Evolutionary conservation across 495 filamentous ascomycete genomes (phyloP).

Genomic region (Tuber melanosporum): DNA sequence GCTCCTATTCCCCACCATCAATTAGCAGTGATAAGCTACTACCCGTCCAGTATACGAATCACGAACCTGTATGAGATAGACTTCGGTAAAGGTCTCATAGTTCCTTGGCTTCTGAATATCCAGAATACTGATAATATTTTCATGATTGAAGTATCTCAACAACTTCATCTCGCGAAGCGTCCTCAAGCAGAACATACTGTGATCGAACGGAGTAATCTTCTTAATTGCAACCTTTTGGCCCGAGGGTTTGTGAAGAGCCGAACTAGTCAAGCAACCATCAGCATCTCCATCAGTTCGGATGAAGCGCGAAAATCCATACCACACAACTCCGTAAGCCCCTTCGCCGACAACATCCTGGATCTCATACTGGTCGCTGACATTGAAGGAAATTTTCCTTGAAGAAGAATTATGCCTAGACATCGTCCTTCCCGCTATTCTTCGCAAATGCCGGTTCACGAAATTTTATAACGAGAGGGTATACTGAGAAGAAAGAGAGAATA

Average conservation of each 20-base stretch:
- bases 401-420: constrained; percentile 38
- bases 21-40: neutral
- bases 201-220: constrained; percentile 98
- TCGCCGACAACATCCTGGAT: constrained; percentile 99
- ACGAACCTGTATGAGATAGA: constrained; percentile 93
- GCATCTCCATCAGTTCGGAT: neutral
- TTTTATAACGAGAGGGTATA: neutral
- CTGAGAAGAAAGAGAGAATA: neutral
- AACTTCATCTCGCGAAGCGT: constrained; percentile 99
- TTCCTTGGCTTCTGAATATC: constrained; percentile 97
- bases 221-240: constrained; percentile 99
- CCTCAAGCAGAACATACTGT: constrained; percentile 97
- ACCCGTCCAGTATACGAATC: neutral
- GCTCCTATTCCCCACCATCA: constrained; percentile 55
- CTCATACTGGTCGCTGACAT: constrained; percentile 98
- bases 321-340: constrained; percentile 97
- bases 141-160: constrained; percentile 97
- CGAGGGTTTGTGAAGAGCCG: constrained; percentile 95
- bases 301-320: constrained; percentile 56
- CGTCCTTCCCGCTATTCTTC: constrained; percentile 15
- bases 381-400: constrained; percentile 98
- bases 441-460: constrained; percentile 13
- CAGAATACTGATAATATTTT: constrained; percentile 99
- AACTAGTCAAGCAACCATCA: constrained; percentile 52
- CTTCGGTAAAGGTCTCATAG: constrained; percentile 94